Evolutionary conservation across 345 rosid genomes (phyloP).

Genomic region (Clausena lansium): DNA sequence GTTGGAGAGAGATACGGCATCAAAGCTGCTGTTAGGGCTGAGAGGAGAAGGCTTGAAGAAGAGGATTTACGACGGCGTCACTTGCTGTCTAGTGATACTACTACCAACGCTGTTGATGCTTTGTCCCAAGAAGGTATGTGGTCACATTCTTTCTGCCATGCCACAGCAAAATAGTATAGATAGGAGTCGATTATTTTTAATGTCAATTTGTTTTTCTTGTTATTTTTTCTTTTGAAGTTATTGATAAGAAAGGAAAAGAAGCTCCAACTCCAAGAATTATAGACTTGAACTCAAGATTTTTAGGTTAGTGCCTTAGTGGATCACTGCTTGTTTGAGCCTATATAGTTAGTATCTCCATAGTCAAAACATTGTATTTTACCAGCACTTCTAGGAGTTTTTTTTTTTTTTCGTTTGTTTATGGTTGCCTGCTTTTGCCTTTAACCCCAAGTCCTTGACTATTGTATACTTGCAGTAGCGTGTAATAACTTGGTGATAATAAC

Average conservation of each 20-base stretch:
- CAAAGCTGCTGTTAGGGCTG: constrained; percentile 92
- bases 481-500: too few species aligned
- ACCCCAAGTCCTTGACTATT: not conserved
- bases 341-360: not conserved
- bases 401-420: not conserved
- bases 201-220: not conserved
- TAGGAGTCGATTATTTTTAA: not conserved
- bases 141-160: not conserved
- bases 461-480: not conserved
- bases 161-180: not conserved
- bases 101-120: constrained; percentile 62
- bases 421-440: not conserved
- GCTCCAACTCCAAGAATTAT: not conserved
- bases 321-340: not conserved
- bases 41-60: constrained; percentile 69
- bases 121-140: constrained; percentile 86
- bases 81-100: constrained; percentile 44
- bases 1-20: constrained; percentile 94
- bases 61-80: constrained; percentile 58
- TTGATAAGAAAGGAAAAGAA: constrained; percentile 1
- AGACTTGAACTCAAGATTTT: not conserved
- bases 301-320: constrained; percentile 5
- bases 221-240: not conserved
- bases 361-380: not conserved
- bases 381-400: not conserved